Percentiles rank a stretch among this genome's conserved stretches.
Conservation (phyloP, 2,329 filamentous ascomycete species). For the Calonectria pauciramosa region DNA sequence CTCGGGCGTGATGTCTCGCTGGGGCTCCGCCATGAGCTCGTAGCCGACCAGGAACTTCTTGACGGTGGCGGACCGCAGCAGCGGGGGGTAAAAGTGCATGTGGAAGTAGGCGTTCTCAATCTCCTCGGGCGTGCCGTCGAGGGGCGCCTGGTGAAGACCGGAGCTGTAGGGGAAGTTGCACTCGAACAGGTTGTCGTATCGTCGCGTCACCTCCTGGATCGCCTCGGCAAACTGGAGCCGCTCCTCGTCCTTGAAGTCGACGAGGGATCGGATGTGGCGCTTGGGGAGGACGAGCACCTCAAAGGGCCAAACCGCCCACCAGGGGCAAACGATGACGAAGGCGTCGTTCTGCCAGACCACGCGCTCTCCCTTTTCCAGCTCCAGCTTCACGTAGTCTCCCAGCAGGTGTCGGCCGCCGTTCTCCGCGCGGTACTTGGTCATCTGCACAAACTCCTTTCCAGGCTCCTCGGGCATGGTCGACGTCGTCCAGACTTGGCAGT, state of each 20-base stretch:
- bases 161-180: slow-evolving; percentile 98
- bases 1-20: slow-evolving; percentile 97
- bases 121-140: slow-evolving; percentile 85
- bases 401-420: slow-evolving; percentile 83
- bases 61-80: slow-evolving; percentile 92
- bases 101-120: slow-evolving; percentile 92
- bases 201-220: slow-evolving; percentile 87
- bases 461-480: slow-evolving; percentile 93
- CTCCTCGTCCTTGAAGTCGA: slow-evolving; percentile 83
- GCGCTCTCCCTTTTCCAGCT: slow-evolving; percentile 85
- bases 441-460: slow-evolving; percentile 80
- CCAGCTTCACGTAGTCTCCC: slow-evolving; percentile 87
- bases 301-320: slow-evolving; percentile 99
- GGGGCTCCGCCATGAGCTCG: slow-evolving; percentile 97
- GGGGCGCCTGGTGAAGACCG: slow-evolving; percentile 94
- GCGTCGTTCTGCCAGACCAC: slow-evolving; percentile 88
- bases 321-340: slow-evolving; percentile 92
- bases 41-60: slow-evolving; percentile 97
- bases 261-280: slow-evolving; percentile 84
- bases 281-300: slow-evolving; percentile 93
- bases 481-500: slow-evolving; percentile 97
- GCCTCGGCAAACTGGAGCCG: slow-evolving; percentile 82
- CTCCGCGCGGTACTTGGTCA: slow-evolving; percentile 82
- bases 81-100: slow-evolving; percentile 96
- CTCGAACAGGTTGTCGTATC: slow-evolving; percentile 98